A percentile compares a stretch with the other conserved stretches of the same genome.
Evolutionary conservation across 2,329 filamentous ascomycete genomes (phyloP).

Genomic region (Fusarium scirpi): DNA sequence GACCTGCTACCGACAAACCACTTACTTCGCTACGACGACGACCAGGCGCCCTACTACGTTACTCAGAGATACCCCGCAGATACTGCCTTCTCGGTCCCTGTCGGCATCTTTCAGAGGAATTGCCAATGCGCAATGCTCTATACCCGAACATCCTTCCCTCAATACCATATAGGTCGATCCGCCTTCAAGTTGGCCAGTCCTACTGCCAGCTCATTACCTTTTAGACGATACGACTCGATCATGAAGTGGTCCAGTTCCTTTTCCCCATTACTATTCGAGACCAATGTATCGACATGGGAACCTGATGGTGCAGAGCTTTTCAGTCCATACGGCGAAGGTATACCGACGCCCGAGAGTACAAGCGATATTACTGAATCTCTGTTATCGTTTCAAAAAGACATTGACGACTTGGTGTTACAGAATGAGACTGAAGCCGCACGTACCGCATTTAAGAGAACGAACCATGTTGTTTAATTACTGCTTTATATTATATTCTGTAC

Average conservation of each 20-base stretch:
- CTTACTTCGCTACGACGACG: constrained; percentile 46
- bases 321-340: not conserved
- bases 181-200: not conserved
- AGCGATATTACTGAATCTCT: constrained; percentile 1
- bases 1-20: constrained; percentile 52
- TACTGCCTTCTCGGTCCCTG: constrained; percentile 44
- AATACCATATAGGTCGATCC: not conserved
- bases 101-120: constrained; percentile 53
- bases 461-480: not conserved
- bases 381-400: not conserved
- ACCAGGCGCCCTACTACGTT: constrained; percentile 30
- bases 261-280: not conserved
- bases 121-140: constrained; percentile 52
- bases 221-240: not conserved
- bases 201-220: not conserved
- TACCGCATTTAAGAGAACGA: not conserved
- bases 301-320: not conserved
- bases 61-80: constrained; percentile 44
- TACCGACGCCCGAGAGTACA: not conserved
- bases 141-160: constrained; percentile 43
- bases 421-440: not conserved
- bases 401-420: not conserved
- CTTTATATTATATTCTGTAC: too few relatives aligned
- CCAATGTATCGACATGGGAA: not conserved
- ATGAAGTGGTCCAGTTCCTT: not conserved